phyloP scores from a whole-genome alignment of 768 basidiomycete genomes.

The Pulveroboletus frians region DNA sequence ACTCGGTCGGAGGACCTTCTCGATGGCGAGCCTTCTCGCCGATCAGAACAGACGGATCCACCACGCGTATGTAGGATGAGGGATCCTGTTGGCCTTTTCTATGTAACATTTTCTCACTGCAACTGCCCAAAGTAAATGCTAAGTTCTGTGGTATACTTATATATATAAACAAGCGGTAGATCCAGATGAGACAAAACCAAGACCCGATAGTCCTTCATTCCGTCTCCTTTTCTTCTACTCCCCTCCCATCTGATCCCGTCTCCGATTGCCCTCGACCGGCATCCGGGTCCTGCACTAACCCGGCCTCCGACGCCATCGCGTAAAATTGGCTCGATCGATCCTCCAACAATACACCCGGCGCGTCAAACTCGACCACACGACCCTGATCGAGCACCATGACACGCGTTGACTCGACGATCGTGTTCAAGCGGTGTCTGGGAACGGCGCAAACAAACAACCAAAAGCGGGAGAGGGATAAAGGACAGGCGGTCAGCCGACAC shows the following conservation, averaged over 20 bases:
- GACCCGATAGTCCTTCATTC: not conserved
- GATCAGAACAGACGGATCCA: too few relatives aligned
- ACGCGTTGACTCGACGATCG: constrained; percentile 75
- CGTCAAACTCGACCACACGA: constrained; percentile 78
- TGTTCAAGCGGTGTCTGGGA: constrained; percentile 70
- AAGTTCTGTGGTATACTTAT: too few relatives aligned
- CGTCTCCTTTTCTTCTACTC: not conserved
- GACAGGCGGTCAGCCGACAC: not conserved
- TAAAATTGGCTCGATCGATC: constrained; percentile 54
- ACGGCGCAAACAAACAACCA: not conserved
- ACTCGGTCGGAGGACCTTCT: too few relatives aligned
- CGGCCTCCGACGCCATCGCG: constrained; percentile 62
- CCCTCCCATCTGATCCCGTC: not conserved
- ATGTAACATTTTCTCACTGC: too few relatives aligned
- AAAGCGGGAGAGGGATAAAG: too few relatives aligned
- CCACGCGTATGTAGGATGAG: too few relatives aligned
- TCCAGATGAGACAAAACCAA: too few relatives aligned
- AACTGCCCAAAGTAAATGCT: too few relatives aligned
- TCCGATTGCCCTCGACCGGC: not conserved
- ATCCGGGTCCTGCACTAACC: constrained; percentile 29
- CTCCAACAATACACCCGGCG: constrained; percentile 59
- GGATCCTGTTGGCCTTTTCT: too few relatives aligned
- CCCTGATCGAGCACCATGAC: constrained; percentile 82
- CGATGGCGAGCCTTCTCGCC: too few relatives aligned
- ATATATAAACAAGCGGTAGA: too few relatives aligned